Evolutionary conservation across 305 asterid genomes (phyloP), one percentile per base, ranked within the genome.

Genomic region (Fraxinus platypoda): DNA sequence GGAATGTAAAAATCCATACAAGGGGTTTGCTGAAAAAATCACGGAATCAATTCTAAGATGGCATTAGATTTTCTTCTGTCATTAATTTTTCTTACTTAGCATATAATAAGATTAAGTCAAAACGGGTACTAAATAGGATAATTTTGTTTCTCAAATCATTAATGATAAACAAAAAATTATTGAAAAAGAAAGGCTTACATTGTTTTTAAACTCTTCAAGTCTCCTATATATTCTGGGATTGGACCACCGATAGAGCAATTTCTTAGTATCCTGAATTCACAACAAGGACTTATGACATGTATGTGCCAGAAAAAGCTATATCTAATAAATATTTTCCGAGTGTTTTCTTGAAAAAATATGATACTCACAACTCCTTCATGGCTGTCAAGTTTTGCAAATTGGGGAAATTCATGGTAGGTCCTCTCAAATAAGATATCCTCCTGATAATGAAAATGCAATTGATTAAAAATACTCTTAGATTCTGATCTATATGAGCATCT

Each of bases 161-260:
- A 0, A 54, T 25, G 57, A 38, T 77, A 81, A 68, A n/a, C n/a
- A n/a, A 72, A n/a, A n/a, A 77, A 23, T 43, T 81, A 71, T 26
- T 1, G 6, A 21, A 33, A 54, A 70, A 46, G 33, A 11, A 23
- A 78, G 34, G 86, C 97, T 92, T 87, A 94, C 99, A 94, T 74
- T 80, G 86, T 83, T 80, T 79, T 82, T 79, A 95, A 81, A 0
- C 0, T 0, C 52, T 2, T 35, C 89, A 90, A 59, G 75, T 2
- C 78, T 78, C 88, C 89, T 17, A 95, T 3, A 86, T 87, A 85
- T 9, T 57, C 77, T 1, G 97, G 99, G 76, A 95, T 94, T 8
- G 57, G 26, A 83, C 90, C 98, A 52, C 3, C 21, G 83, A 95
- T 89, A 6, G 95, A 94, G 86, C 97, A 95, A 89, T 94, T 95